phyloP scores from a whole-genome alignment of 306 rosid genomes.

The Luffa aegyptiaca region DNA sequence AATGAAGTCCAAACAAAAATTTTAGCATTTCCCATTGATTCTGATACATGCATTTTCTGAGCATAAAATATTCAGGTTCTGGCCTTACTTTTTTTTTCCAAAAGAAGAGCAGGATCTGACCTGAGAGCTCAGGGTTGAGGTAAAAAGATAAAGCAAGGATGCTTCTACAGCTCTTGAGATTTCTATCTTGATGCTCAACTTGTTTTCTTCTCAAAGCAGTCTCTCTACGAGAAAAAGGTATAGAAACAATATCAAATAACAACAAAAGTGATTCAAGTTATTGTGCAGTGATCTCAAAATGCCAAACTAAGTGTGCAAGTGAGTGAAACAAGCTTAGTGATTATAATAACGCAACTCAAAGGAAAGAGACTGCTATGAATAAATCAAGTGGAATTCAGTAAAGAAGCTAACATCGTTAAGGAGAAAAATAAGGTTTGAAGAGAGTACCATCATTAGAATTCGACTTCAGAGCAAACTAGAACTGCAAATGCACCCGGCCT shows the following conservation, averaged over 20 bases:
- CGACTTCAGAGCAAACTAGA: constrained; percentile 61
- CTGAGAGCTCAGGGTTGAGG: constrained; percentile 51
- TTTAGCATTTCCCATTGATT: too few relatives aligned
- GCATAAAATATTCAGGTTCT: not conserved
- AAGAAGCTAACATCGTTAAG: not conserved
- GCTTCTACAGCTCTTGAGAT: constrained; percentile 13
- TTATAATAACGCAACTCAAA: not conserved
- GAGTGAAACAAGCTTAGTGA: not conserved
- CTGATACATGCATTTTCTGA: too few relatives aligned
- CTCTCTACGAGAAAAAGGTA: constrained; percentile 25
- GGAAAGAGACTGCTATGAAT: not conserved
- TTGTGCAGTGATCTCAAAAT: not conserved
- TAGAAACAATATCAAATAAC: not conserved
- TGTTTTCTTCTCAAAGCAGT: constrained; percentile 62
- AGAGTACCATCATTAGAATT: constrained; percentile 60
- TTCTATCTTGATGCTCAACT: constrained; percentile 31
- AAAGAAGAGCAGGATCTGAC: constrained; percentile 49
- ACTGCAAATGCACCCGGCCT: constrained; percentile 58
- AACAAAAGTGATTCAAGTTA: not conserved
- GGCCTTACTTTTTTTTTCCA: constrained; percentile 5
- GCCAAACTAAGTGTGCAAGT: not conserved
- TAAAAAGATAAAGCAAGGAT: constrained; percentile 25
- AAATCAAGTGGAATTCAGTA: not conserved
- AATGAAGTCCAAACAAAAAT: too few relatives aligned
- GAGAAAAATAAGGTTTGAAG: not conserved